A percentile compares a stretch with the other conserved stretches of the same genome.
Evolutionary conservation across 2,329 filamentous ascomycete genomes (phyloP).

Genomic region (Gaeumannomyces tritici): DNA sequence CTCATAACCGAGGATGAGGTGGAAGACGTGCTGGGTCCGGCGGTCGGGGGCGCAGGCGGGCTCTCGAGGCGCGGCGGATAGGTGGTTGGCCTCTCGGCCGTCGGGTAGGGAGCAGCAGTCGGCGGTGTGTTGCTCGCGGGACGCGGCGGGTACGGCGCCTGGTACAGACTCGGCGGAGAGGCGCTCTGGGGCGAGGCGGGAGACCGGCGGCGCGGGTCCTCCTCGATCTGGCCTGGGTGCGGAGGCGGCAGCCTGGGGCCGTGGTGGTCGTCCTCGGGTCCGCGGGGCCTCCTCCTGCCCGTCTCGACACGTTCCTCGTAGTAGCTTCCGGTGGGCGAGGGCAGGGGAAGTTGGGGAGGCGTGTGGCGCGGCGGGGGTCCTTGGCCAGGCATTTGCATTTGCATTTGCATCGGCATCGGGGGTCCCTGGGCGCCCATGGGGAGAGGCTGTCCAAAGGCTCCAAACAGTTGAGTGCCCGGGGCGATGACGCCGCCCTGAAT

Average conservation of each 20-base stretch:
- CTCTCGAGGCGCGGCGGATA: background rate
- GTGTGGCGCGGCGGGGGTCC: slow-evolving; percentile 12
- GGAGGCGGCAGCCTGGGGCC: slow-evolving; percentile 32
- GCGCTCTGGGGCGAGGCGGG: slow-evolving; percentile 38
- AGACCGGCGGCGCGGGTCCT: slow-evolving; percentile 40
- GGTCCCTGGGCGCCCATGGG: slow-evolving; percentile 7
- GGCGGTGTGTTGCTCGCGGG: background rate
- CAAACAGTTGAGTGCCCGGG: slow-evolving; percentile 45
- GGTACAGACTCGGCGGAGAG: slow-evolving; percentile 29
- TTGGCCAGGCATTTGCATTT: slow-evolving; percentile 6
- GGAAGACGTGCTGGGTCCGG: background rate
- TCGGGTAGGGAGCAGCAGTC: background rate
- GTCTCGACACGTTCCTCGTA: slow-evolving; percentile 23
- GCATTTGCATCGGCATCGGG: slow-evolving; percentile 6
- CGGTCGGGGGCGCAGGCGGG: background rate
- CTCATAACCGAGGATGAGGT: background rate
- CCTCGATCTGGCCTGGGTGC: slow-evolving; percentile 32
- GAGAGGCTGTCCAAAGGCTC: slow-evolving; percentile 48
- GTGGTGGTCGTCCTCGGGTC: slow-evolving; percentile 27
- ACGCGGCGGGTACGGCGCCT: background rate
- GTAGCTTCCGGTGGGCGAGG: slow-evolving; percentile 25
- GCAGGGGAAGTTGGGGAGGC: slow-evolving; percentile 17
- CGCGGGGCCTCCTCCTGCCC: slow-evolving; percentile 24
- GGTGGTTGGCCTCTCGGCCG: background rate
- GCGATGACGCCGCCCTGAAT: slow-evolving; percentile 44